Conservation (phyloP, 805 yeast genomes). For the Candida chauliodis region DNA sequence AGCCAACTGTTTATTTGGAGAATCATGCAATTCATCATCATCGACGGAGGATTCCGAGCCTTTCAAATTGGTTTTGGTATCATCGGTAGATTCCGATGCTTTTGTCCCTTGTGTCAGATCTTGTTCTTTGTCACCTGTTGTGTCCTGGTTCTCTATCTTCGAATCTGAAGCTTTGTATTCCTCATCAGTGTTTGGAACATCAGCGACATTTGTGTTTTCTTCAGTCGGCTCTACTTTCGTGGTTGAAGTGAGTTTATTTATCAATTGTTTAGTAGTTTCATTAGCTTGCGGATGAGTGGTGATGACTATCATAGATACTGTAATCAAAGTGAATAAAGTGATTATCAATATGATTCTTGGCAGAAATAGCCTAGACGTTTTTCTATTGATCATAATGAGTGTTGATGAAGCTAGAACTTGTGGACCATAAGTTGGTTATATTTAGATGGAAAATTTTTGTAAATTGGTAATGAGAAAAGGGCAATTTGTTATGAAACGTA, state of each 20-base stretch:
- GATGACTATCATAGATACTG: conserved; percentile 1
- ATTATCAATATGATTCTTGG: background rate
- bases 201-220: too few species aligned
- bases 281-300: conserved; percentile 7
- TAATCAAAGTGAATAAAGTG: conserved; percentile 1
- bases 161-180: background rate
- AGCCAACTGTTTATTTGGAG: background rate
- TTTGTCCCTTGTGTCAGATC: too few species aligned
- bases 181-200: background rate
- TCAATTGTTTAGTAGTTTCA: conserved; percentile 3
- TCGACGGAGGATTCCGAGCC: background rate
- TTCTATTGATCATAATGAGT: conserved; percentile 2
- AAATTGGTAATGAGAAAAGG: too few species aligned
- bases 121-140: background rate
- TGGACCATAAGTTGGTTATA: too few species aligned
- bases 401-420: too few species aligned
- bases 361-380: conserved; percentile 1
- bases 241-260: background rate
- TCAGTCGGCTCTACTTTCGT: background rate
- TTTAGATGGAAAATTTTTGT: too few species aligned
- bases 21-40: background rate
- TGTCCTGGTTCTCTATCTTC: background rate
- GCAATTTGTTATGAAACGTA: too few species aligned
- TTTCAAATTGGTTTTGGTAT: background rate
- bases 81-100: background rate